A percentile compares a stretch with the other conserved stretches of the same genome.
These are phyloP conservation scores for Exophiala sp. DNA, from an alignment of 2,329 filamentous ascomycete species.

Conservation along the genomic window DNA sequence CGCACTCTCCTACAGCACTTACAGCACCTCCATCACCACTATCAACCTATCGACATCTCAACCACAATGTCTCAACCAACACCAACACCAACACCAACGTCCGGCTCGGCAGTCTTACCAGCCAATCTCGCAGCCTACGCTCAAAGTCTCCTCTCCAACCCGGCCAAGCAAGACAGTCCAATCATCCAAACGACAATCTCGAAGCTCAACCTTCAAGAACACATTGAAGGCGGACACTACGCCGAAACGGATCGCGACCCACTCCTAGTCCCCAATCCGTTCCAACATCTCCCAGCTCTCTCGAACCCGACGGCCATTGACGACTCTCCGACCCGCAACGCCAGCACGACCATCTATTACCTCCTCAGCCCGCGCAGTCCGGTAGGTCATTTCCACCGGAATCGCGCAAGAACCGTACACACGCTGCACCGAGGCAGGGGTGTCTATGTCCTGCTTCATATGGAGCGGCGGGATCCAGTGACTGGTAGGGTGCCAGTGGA, in stretches of 20 bases:
- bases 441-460: conserved; percentile 59
- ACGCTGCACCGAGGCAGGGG: conserved; percentile 59
- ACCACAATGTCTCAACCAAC: background rate
- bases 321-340: conserved; percentile 44
- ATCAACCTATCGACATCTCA: too few relatives aligned
- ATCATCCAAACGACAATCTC: conserved; percentile 38
- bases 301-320: conserved; percentile 35
- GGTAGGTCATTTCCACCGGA: conserved; percentile 58
- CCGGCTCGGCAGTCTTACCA: background rate
- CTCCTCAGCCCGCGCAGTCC: conserved; percentile 53
- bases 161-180: conserved; percentile 30
- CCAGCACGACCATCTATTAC: conserved; percentile 60
- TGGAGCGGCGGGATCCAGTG: conserved; percentile 39
- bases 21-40: too few relatives aligned
- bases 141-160: conserved; percentile 5
- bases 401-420: conserved; percentile 57
- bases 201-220: conserved; percentile 46
- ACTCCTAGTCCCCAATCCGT: conserved; percentile 51
- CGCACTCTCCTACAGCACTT: too few relatives aligned
- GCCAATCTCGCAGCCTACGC: conserved; percentile 3
- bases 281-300: conserved; percentile 34
- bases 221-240: conserved; percentile 62
- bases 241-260: conserved; percentile 54
- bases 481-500: conserved; percentile 49
- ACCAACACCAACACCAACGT: background rate